phyloP scores from a whole-genome alignment of 257 asterid species.

The Eucommia ulmoides region DNA sequence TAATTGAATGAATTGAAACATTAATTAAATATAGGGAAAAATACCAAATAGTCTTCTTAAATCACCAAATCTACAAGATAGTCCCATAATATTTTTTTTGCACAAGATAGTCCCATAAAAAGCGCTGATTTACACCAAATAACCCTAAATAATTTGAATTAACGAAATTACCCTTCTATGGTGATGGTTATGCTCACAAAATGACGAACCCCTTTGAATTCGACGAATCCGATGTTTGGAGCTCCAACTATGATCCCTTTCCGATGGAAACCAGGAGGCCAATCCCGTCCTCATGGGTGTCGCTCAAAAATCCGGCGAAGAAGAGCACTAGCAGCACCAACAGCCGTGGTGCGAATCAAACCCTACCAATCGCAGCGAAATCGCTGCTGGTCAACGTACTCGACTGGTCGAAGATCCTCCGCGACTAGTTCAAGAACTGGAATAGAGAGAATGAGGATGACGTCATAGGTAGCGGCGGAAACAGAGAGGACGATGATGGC shows the following conservation, averaged over 20 bases:
- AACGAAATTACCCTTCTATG: too few relatives aligned
- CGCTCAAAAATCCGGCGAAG: constrained; percentile 19
- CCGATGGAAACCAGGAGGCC: constrained; percentile 17
- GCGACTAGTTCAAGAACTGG: constrained; percentile 32
- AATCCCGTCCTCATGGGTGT: constrained; percentile 13
- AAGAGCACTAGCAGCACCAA: constrained; percentile 10
- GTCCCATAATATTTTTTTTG: too few relatives aligned
- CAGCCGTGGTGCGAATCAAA: neutral
- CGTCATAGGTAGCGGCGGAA: constrained; percentile 12
- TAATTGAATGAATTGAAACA: too few relatives aligned
- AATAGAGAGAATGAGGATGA: constrained; percentile 12
- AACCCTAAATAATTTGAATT: too few relatives aligned
- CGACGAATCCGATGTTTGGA: constrained; percentile 62
- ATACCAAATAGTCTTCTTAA: too few relatives aligned
- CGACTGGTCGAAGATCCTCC: constrained; percentile 64
- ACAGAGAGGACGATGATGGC: constrained; percentile 12
- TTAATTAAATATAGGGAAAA: too few relatives aligned
- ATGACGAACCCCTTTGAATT: constrained; percentile 45
- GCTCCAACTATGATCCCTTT: constrained; percentile 5
- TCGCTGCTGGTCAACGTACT: constrained; percentile 73
- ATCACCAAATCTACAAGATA: too few relatives aligned
- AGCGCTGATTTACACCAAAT: too few relatives aligned
- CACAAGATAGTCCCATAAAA: too few relatives aligned
- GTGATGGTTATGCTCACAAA: too few relatives aligned
- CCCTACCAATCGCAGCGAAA: constrained; percentile 7